These are phyloP conservation scores for Euptelea pleiosperma DNA, from an alignment of 164 flowering plant species.

Conservation along the genomic window DNA sequence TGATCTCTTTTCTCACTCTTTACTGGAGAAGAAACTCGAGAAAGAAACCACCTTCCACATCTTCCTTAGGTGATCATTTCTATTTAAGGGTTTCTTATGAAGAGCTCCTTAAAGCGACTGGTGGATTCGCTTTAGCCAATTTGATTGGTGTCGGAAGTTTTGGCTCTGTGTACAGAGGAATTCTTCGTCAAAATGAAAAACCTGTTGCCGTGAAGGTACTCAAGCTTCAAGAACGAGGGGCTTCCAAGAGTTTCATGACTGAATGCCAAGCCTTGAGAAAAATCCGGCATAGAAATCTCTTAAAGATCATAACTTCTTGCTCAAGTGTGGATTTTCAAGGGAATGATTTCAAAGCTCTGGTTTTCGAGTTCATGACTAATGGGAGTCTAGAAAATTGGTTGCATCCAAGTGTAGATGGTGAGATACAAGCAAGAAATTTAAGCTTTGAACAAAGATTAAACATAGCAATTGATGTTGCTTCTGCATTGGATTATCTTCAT, in stretches of 20 bases:
- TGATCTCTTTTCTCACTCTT: neutral
- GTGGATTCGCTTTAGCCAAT: constrained; percentile 4
- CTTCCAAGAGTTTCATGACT: constrained; percentile 9
- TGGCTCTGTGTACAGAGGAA: constrained; percentile 13
- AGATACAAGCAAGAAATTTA: neutral
- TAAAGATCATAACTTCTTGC: constrained; percentile 5
- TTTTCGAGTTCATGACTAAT: constrained; percentile 6
- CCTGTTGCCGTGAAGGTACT: constrained; percentile 12
- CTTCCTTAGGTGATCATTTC: neutral
- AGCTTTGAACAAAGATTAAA: neutral
- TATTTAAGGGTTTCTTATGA: neutral
- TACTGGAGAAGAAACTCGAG: neutral
- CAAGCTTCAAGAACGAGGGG: constrained; percentile 7
- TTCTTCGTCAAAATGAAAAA: neutral
- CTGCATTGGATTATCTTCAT: constrained; percentile 6
- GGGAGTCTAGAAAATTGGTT: constrained; percentile 11
- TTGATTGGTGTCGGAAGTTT: constrained; percentile 17
- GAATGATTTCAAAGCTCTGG: constrained; percentile 6
- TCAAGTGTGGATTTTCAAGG: constrained; percentile 11
- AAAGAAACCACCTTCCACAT: neutral
- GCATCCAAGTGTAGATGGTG: neutral
- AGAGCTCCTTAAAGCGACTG: constrained; percentile 9
- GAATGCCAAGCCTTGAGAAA: constrained; percentile 5
- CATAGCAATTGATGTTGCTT: constrained; percentile 9
- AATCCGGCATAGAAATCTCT: constrained; percentile 9